phyloP scores from a whole-genome alignment of 768 basidiomycete genomes.

The Calocera cornea region DNA sequence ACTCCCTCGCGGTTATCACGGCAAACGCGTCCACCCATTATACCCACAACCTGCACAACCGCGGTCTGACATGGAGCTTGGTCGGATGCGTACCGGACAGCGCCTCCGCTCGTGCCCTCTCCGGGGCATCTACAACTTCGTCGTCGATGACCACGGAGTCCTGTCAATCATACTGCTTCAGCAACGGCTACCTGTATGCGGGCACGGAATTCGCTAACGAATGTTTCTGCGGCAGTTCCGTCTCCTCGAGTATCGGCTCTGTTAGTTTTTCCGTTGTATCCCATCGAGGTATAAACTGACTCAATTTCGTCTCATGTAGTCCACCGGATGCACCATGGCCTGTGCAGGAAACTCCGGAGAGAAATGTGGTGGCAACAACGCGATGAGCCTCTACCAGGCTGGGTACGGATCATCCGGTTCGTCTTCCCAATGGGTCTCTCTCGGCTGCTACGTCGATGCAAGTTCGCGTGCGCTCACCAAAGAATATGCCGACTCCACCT shows the following conservation, averaged over 20 bases:
- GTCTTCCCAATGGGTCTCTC: neutral
- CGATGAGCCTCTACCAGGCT: slow-evolving; percentile 6
- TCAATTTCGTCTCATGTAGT: neutral
- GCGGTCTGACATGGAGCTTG: neutral
- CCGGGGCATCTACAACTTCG: neutral
- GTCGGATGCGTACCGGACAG: slow-evolving; percentile 11
- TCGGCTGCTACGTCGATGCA: neutral
- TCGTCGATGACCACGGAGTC: neutral
- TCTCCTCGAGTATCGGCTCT: neutral
- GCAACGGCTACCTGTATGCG: slow-evolving; percentile 4
- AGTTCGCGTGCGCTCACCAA: neutral
- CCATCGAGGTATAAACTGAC: neutral
- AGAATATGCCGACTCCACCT: neutral
- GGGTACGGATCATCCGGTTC: neutral
- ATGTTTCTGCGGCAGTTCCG: slow-evolving; percentile 9
- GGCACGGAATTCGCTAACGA: slow-evolving; percentile 5
- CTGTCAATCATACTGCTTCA: neutral
- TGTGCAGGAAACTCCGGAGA: slow-evolving; percentile 7
- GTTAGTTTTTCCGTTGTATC: neutral
- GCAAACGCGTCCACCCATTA: neutral
- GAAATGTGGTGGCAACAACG: slow-evolving; percentile 9
- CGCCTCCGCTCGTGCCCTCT: slow-evolving; percentile 1
- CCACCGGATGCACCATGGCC: slow-evolving; percentile 5
- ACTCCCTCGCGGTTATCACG: neutral
- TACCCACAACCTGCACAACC: neutral